Conservation (phyloP, 228 moss, liverwort and hornwort species). For the Sphagnum fallax region DNA sequence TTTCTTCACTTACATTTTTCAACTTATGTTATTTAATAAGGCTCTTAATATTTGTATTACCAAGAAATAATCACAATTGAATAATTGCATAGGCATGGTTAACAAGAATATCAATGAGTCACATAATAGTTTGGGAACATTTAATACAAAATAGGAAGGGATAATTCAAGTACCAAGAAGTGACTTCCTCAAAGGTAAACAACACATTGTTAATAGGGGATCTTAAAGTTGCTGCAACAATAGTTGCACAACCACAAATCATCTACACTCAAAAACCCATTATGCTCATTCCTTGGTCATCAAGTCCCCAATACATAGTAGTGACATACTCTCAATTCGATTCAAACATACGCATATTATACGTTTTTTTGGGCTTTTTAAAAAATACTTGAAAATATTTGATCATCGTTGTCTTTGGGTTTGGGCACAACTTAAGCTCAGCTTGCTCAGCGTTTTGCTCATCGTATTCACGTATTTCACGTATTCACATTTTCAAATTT, state of each 20-base stretch:
- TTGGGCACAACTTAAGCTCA: too few species aligned
- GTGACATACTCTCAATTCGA: too few species aligned
- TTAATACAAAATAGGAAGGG: conserved; percentile 5
- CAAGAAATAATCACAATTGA: too few species aligned
- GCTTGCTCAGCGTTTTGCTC: too few species aligned
- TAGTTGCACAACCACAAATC: conserved; percentile 97
- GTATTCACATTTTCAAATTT: too few species aligned
- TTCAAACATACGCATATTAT: too few species aligned
- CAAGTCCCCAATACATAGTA: conserved; percentile 1
- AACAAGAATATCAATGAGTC: background rate
- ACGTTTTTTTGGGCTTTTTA: too few species aligned
- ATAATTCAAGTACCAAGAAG: conserved; percentile 62
- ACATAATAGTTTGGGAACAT: background rate
- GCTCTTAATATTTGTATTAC: too few species aligned
- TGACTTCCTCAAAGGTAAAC: conserved; percentile 98
- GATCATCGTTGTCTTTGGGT: too few species aligned
- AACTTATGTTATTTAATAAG: background rate
- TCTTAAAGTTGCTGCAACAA: conserved; percentile 97
- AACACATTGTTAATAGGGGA: conserved; percentile 94
- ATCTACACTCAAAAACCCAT: conserved; percentile 45
- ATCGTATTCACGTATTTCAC: too few species aligned
- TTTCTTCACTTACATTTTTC: background rate
- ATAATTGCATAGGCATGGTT: too few species aligned
- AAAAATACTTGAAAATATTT: too few species aligned
- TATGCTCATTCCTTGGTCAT: conserved; percentile 12